These are phyloP conservation scores for Populus davidiana DNA, from an alignment of 345 rosid species.

Conservation along the genomic window DNA sequence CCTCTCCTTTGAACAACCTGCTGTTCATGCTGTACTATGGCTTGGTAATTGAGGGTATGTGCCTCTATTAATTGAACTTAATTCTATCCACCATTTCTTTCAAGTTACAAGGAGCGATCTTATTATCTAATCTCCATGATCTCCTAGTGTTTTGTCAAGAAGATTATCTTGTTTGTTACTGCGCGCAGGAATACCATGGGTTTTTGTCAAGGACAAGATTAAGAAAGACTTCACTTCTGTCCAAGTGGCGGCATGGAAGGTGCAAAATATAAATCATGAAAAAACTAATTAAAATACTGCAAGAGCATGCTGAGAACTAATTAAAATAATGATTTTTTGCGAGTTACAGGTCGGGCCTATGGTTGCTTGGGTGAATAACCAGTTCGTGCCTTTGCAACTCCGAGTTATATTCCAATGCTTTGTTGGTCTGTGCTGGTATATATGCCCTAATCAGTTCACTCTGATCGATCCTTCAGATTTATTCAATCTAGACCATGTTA, in stretches of 20 bases:
- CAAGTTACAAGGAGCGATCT: too few relatives aligned
- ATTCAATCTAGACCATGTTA: background rate
- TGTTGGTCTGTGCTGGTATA: constrained; percentile 68
- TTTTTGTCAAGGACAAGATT: constrained; percentile 62
- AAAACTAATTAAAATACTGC: background rate
- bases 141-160: background rate
- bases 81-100: too few relatives aligned
- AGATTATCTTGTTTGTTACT: background rate
- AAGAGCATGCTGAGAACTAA: background rate
- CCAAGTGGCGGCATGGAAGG: constrained; percentile 93
- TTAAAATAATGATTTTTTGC: background rate
- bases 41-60: constrained; percentile 80
- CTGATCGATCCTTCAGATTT: background rate
- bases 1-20: constrained; percentile 87
- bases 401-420: constrained; percentile 76
- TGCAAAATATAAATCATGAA: constrained; percentile 14
- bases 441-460: constrained; percentile 15
- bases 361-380: constrained; percentile 82
- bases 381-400: constrained; percentile 72
- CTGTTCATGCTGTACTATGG: constrained; percentile 85
- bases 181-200: constrained; percentile 67
- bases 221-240: constrained; percentile 59
- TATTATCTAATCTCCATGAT: background rate
- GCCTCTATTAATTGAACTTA: background rate
- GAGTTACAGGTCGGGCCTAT: constrained; percentile 83